phyloP scores from a whole-genome alignment of 1,284 basidiomycete genomes.

The Violaceomyces palustris region DNA sequence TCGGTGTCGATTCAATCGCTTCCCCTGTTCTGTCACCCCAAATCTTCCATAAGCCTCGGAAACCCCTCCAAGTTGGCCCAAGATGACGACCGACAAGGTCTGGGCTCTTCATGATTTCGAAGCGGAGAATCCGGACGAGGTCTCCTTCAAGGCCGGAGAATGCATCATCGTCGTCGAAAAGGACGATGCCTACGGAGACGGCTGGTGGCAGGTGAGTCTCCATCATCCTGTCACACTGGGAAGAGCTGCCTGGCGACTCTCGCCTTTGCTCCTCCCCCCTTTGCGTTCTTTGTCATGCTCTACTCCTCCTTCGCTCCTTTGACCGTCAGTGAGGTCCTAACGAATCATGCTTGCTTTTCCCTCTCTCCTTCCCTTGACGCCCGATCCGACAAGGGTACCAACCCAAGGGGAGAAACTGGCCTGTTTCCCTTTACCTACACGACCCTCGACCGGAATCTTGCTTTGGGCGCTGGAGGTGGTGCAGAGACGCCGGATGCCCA shows the following conservation, averaged over 20 bases:
- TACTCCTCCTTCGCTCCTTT: constrained; percentile 1
- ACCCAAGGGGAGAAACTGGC: constrained; percentile 72
- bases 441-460: constrained; percentile 38
- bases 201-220: constrained; percentile 91
- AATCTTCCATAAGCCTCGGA: no score
- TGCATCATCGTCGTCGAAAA: constrained; percentile 83
- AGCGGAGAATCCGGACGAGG: constrained; percentile 91
- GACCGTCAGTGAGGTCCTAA: constrained; percentile 2
- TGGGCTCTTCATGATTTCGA: constrained; percentile 73
- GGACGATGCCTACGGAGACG: constrained; percentile 89
- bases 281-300: no score
- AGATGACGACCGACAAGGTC: constrained; percentile 37
- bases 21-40: no score
- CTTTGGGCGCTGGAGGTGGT: constrained; percentile 22
- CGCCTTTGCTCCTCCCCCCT: no score
- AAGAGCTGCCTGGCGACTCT: no score
- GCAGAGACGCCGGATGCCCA: constrained; percentile 12
- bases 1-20: no score
- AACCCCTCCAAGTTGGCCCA: no score
- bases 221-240: no score
- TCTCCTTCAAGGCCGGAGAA: constrained; percentile 79
- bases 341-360: no score
- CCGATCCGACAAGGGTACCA: constrained; percentile 66
- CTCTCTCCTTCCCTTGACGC: background rate
- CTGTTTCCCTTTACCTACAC: constrained; percentile 92